Evolutionary conservation across 768 basidiomycete species (phyloP).

Genomic region (Tricholoma sp.): DNA sequence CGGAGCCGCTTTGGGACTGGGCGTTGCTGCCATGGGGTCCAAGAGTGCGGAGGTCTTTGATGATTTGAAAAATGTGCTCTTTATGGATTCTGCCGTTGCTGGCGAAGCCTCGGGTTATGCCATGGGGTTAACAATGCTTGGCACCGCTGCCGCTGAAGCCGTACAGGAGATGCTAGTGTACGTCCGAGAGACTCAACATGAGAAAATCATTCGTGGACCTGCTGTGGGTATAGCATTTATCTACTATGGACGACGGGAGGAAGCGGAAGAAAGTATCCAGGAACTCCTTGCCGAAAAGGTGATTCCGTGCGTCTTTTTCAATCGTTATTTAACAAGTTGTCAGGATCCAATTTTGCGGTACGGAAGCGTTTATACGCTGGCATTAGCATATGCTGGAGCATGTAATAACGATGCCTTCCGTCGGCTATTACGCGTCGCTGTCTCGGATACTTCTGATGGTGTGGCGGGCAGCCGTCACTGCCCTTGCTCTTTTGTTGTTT

Average conservation of each 20-base stretch:
- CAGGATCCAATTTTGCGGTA: slow-evolving; percentile 97
- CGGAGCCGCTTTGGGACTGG: slow-evolving; percentile 95
- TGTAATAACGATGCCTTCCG: slow-evolving; percentile 92
- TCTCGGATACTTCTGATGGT: slow-evolving; percentile 97
- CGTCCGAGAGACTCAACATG: slow-evolving; percentile 95
- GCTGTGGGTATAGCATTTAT: slow-evolving; percentile 91
- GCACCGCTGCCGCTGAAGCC: slow-evolving; percentile 75
- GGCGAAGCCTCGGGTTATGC: slow-evolving; percentile 96
- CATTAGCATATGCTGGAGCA: slow-evolving; percentile 94
- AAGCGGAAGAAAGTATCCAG: slow-evolving; percentile 82
- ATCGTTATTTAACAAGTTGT: slow-evolving; percentile 3
- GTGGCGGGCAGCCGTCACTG: slow-evolving; percentile 97
- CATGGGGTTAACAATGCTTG: slow-evolving; percentile 98
- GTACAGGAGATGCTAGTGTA: slow-evolving; percentile 95
- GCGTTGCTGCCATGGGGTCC: slow-evolving; percentile 92
- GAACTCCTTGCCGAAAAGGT: slow-evolving; percentile 84
- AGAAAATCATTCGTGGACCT: slow-evolving; percentile 97
- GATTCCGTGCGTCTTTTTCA: neutral
- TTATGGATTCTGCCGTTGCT: slow-evolving; percentile 91
- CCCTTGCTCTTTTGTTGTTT: slow-evolving; percentile 93
- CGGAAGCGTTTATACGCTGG: slow-evolving; percentile 95
- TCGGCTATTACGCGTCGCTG: slow-evolving; percentile 89
- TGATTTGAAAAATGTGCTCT: slow-evolving; percentile 82
- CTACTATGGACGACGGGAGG: slow-evolving; percentile 88
- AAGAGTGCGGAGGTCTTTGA: slow-evolving; percentile 89